Conservation (phyloP, 257 asterid genomes). For the Ehretia macrophylla region DNA sequence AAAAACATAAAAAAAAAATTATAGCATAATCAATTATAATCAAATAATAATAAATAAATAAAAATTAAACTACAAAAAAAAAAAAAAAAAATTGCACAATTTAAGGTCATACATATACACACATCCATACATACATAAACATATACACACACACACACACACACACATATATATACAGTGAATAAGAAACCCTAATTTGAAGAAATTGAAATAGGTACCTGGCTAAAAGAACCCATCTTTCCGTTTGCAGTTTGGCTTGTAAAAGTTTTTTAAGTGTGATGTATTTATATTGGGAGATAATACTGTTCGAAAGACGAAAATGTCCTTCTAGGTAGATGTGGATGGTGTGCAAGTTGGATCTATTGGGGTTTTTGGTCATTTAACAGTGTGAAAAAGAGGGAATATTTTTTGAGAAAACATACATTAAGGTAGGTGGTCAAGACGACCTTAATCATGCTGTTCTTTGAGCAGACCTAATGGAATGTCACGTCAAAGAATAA, state of each 20-base stretch:
- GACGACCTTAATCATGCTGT: background rate
- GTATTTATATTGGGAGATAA: background rate
- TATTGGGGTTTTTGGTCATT: background rate
- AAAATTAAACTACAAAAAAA: too few species aligned
- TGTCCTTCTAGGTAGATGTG: background rate
- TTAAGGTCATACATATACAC: too few species aligned
- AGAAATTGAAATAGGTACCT: slow-evolving; percentile 11
- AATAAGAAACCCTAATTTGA: background rate
- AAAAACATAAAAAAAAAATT: too few species aligned
- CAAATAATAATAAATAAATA: too few species aligned
- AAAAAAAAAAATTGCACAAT: too few species aligned
- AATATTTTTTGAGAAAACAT: too few species aligned
- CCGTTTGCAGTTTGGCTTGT: background rate
- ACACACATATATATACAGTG: background rate
- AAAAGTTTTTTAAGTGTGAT: background rate
- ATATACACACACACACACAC: too few species aligned
- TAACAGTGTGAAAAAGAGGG: background rate
- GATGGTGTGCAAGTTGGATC: background rate
- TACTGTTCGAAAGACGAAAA: background rate
- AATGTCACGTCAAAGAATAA: too few species aligned
- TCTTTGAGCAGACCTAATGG: too few species aligned
- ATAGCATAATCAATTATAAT: too few species aligned
- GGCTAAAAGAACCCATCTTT: slow-evolving; percentile 24
- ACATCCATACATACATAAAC: too few species aligned
- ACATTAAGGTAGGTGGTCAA: too few species aligned